Evolutionary conservation across 441 rosid genomes (phyloP), one percentile per base, ranked within the genome.

Genomic region (Erodium moschatum): DNA sequence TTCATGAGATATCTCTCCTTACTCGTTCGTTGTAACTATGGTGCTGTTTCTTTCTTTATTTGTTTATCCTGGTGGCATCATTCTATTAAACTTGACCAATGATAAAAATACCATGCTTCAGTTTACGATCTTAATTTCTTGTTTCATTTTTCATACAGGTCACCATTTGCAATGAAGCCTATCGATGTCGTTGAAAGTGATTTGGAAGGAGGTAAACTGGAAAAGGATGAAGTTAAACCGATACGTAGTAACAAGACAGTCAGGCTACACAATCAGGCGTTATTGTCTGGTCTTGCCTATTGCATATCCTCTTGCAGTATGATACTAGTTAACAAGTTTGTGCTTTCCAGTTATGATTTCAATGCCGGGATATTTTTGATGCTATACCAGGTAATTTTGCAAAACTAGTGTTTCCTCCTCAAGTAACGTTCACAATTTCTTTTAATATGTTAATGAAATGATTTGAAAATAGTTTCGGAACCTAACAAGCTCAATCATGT

Each of bases 281-380:
- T 95, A 76, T 73, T 90, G 67, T 83, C 99, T 8, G 97, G 97
- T 76, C 80, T 89, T 70, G 96, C 99, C 46, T 95, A 95, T 75
- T 91, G 97, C 82, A 72, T 90, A 69, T 91, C 97, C 50, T 91
- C 99, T 70, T 95, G 99, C 82, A 86, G 97, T 65, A 95, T 95
- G 99, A 95, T 95, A 71, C 82, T 95, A 66, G 95, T 87, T 61
- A 95, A 91, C 87, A 95, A 95, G 77, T 85, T 82, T 80, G 97
- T 95, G 70, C 97, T 95, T 75, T 95, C 97, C 69, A 81, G 94
- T 80, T 91, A 95, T 85, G 82, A 82, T 78, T 95, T 95, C 75
- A 87, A 87, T 73, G 99, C 99, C 74, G 97, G 96, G 70, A 91
- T 95, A 78, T 88, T 89, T 65, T 84, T 91, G 82, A 95, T 95